phyloP scores from a whole-genome alignment of 805 yeast species.

The Sungouiella blattae region DNA sequence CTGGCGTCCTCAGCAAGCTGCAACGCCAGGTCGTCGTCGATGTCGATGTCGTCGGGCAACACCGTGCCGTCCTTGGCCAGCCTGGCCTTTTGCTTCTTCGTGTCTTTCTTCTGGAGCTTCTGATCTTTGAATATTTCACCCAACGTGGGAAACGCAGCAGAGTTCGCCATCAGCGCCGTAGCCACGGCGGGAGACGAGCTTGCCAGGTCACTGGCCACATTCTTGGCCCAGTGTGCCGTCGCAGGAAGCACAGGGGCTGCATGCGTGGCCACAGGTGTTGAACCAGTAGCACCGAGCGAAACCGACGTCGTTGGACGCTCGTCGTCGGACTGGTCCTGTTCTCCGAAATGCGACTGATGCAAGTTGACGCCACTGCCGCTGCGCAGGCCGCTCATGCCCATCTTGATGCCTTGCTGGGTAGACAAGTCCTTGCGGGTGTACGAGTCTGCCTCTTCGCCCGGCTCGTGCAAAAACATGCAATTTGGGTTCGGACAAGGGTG shows the following conservation, averaged over 20 bases:
- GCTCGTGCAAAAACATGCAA: constrained; percentile 98
- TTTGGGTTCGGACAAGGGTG: constrained; percentile 97
- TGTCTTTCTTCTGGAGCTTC: constrained; percentile 27
- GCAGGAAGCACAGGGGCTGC: constrained; percentile 62
- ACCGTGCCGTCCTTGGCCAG: constrained; percentile 30
- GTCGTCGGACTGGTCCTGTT: constrained; percentile 6
- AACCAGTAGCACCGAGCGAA: constrained; percentile 3
- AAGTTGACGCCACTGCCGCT: constrained; percentile 12
- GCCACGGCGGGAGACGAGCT: constrained; percentile 37
- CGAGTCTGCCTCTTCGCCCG: constrained; percentile 98
- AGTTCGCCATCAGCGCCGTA: constrained; percentile 38
- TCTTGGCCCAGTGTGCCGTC: constrained; percentile 35
- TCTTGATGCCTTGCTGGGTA: constrained; percentile 65
- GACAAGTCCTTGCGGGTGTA: constrained; percentile 86
- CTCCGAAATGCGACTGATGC: constrained; percentile 8
- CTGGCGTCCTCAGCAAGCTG: constrained; percentile 48
- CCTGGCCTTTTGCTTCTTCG: constrained; percentile 29
- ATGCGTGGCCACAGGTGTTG: constrained; percentile 17
- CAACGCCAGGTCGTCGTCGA: constrained; percentile 44
- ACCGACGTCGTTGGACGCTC: background rate
- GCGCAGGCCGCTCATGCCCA: constrained; percentile 45
- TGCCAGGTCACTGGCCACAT: constrained; percentile 19
- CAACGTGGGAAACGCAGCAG: constrained; percentile 58
- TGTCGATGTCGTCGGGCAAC: constrained; percentile 47
- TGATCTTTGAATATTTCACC: constrained; percentile 44